Conservation (phyloP, 371 early-diverging fungal species). For the Circinella umbellata region DNA sequence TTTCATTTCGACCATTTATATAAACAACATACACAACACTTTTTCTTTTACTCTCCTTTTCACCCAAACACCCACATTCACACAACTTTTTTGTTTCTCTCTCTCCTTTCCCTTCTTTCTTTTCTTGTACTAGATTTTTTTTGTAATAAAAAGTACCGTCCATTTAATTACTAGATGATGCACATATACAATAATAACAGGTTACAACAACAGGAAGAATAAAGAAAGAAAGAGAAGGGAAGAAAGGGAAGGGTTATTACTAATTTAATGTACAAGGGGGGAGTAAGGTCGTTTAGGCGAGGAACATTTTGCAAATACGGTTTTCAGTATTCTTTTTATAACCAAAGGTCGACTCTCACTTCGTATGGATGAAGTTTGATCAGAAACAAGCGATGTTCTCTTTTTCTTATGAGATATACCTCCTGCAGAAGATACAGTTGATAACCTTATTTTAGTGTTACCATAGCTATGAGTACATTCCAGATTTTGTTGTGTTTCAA, state of each 20-base stretch:
- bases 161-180: not conserved
- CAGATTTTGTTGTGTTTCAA: not conserved
- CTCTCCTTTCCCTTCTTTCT: not conserved
- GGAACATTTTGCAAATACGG: not conserved
- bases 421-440: not conserved
- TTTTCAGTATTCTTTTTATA: constrained; percentile 1
- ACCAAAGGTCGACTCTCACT: not conserved
- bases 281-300: constrained; percentile 1
- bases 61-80: not conserved
- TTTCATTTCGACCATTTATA: not conserved
- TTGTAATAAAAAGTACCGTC: constrained; percentile 4
- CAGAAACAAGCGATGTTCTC: constrained; percentile 14
- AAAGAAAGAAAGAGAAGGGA: too few species aligned
- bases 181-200: not conserved
- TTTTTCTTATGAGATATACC: constrained; percentile 9
- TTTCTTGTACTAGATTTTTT: constrained; percentile 2
- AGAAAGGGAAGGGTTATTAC: too few species aligned
- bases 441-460: not conserved
- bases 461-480: not conserved
- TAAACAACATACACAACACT: not conserved
- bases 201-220: not conserved
- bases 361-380: not conserved
- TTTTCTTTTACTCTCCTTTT: not conserved
- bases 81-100: not conserved
- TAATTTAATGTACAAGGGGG: constrained; percentile 1